Base-by-base conservation (phyloP, 2,329 filamentous ascomycete genomes). In the Aspergillus sp. region DNA sequence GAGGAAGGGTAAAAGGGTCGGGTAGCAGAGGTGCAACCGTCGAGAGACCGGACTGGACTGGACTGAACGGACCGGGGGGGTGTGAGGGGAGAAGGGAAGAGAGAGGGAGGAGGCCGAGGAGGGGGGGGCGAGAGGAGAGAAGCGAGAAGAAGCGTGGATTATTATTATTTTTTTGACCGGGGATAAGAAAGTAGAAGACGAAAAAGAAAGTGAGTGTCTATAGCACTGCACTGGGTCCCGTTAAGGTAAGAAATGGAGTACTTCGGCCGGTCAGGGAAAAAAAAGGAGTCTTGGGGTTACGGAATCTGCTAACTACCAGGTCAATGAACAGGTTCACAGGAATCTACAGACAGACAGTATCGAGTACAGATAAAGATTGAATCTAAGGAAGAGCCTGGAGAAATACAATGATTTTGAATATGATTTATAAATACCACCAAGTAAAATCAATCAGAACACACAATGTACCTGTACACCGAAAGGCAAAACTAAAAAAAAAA, bases 111-210 rank as follows among this genome's bases (percentile, higher is more conserved):
- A 54, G 61, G 57, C 22, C 2, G 22, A 22, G 22, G 22, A 55
- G 55, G 60, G n/a, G 62, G 62, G 56, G 54, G 50, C 9, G 53
- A 54, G 47, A 46, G 29, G 54, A 57, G 58, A 55, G 54, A 59
- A 62, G 57, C 58, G 56, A 63, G 58, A 56, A 51, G 31, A 62
- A 60, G 60, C 57, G 60, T 63, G 60, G 61, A 65, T 65, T 64
- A 61, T 62, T 57, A 54, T 60, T 58, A 59, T 61, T 58, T 61
- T 61, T 56, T 55, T 64, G 60, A 64, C 64, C 64, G 61, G 60
- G 58, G 59, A 64, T 61, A 64, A 61, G 52, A 59, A 61, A 50
- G 16, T n/a, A 32, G 14, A 39, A 11, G 20, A 51, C 26, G 29
- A 52, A 52, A 20, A 52, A 32, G 47, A 51, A 50, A 20, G 16